Base-by-base conservation (phyloP, 768 basidiomycete species). In the Xerocomellus dryophilus region DNA sequence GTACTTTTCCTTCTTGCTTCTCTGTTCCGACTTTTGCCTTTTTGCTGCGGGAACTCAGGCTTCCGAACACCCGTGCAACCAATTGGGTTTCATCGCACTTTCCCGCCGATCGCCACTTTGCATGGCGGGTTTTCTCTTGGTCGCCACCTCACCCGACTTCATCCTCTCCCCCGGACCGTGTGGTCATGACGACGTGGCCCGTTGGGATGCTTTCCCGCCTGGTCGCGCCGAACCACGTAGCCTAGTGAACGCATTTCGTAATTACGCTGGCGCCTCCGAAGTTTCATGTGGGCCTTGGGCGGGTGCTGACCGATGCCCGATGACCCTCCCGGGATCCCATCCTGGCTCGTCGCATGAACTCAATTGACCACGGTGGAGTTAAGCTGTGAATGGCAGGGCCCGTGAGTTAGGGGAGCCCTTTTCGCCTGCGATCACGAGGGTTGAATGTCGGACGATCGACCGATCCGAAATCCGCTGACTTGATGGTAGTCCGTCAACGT, bases 231-330 rank as follows among this genome's bases (percentile, higher is more conserved):
- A 43, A 50, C 32, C 17, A 31, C 14, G 32, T 43, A 23, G 10
- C n/a, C 14, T 39, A 15, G 12, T 43, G 41, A 35, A n/a, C 31
- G 5, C 35, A 18, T 27, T 29, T 27, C 38, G 25, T 35, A 27
- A 12, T 25, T 21, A 12, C 21, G 6, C 10, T 25, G 23, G 35
- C 18, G 23, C 25, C 5, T 50, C 34, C 52, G 25, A 29, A 7
- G 50, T 43, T 50, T 42, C 49, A 61, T 25, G 47, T 46, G 50
- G 27, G 32, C 41, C 36, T 39, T 43, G 43, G 42, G 18, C 36
- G 48, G 42, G 31, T 10, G 36, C 31, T 34, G 31, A 43, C 20
- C 40, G 8, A 48, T 25, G 43, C 4, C 4, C 23, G 25, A 21
- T 36, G 17, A 25, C 17, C 0, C 17, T 43, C n/a, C 40, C 40